Evolutionary conservation across 345 rosid species (phyloP).

Genomic region (Citrus inodora): DNA sequence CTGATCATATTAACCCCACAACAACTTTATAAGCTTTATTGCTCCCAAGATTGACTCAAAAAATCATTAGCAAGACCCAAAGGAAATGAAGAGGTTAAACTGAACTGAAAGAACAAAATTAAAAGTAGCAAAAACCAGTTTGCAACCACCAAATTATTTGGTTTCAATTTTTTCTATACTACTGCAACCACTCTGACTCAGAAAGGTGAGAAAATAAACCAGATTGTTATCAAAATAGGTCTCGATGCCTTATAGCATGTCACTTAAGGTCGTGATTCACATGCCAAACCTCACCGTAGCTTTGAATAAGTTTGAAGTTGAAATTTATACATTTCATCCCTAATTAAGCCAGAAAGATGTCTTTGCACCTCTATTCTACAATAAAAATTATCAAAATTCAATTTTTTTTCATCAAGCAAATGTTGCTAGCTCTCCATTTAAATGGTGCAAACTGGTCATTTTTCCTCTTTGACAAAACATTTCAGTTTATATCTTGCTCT

Average conservation of each 20-base stretch:
- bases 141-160: neutral
- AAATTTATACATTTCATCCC: neutral
- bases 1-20: constrained; percentile 33
- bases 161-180: neutral
- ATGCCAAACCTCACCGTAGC: too few species aligned
- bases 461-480: neutral
- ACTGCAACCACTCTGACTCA: neutral
- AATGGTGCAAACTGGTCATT: neutral
- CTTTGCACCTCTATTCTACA: neutral
- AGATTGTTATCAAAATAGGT: neutral
- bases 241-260: neutral
- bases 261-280: neutral
- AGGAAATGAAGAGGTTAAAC: neutral
- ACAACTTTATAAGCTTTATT: neutral
- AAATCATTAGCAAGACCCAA: neutral
- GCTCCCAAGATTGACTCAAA: neutral
- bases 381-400: neutral
- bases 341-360: neutral
- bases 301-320: neutral
- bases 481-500: neutral
- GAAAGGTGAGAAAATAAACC: neutral
- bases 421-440: neutral
- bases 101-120: neutral
- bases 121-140: neutral
- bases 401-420: neutral